Evolutionary conservation across 163 green algal species (phyloP), one percentile per base, ranked within the genome.

Genomic region (Chloromonas sp.): DNA sequence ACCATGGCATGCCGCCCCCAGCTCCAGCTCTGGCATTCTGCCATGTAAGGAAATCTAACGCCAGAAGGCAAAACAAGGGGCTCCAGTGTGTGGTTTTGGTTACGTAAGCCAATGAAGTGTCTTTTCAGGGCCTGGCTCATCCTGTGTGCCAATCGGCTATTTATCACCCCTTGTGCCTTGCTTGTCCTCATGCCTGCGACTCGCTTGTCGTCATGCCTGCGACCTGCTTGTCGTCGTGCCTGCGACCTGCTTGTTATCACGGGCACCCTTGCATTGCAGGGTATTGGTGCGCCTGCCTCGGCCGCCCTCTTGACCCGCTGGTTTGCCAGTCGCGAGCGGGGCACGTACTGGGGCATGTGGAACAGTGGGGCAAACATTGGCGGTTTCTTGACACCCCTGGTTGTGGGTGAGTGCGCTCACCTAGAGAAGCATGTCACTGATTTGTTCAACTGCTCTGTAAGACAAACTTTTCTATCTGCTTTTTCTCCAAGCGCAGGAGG

Each of bases 271-370:
- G 11, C 66, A 74, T 11, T 84, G 79, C 94, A 99, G 93, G 96
- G 96, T 0, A 88, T 98, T 60, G 96, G 96, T 8, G 96, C 94
- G 0, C 96, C 96, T 59, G 93, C 93, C 70, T 99, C 96, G 87
- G 96, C 96, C 0, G 88, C 92, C 62, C 96, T 98, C 79, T 88
- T 99, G 59, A 99, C 96, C 1, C 87, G 89, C 60, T 99, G 96
- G 96, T 99, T 96, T 94, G 60, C 94, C 11, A 81, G 87, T 59
- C 91, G 88, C 59, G 93, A 96, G 93, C 90, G 96, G 3, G 96
- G 96, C 83, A 99, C 96, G 5, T 98, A 96, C 86, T 99, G 96
- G 96, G 95, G 92, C 57, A 85, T 94, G 83, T 94, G 92, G 91
- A 93, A 91, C 89, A 96, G 96, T 79, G 95, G 95, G 79, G 94